Conservation (phyloP, 2,329 filamentous ascomycete genomes). For the Fusarium nematophilum region DNA sequence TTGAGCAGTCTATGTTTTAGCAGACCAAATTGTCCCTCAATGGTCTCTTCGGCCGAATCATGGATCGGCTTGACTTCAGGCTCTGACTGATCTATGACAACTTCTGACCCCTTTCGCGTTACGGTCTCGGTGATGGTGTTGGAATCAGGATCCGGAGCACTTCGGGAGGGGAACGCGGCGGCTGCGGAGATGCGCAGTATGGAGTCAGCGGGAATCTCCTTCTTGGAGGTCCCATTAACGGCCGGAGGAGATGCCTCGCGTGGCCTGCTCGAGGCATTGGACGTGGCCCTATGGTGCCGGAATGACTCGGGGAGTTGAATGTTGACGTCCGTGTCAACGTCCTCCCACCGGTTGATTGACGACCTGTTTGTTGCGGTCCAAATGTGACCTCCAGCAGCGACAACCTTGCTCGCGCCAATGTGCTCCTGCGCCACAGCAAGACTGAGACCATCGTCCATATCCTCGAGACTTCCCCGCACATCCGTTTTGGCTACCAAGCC, state of each 20-base stretch:
- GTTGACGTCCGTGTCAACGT: slow-evolving; percentile 82
- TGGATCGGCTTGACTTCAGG: slow-evolving; percentile 69
- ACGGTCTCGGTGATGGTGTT: slow-evolving; percentile 59
- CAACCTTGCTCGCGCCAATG: slow-evolving; percentile 77
- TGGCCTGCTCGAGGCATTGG: slow-evolving; percentile 55
- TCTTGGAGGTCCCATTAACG: slow-evolving; percentile 56
- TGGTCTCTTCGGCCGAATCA: slow-evolving; percentile 78
- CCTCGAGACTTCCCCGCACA: slow-evolving; percentile 73
- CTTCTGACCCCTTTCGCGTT: slow-evolving; percentile 54
- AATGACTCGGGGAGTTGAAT: slow-evolving; percentile 72
- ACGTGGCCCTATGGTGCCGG: slow-evolving; percentile 60
- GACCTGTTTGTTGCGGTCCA: slow-evolving; percentile 93
- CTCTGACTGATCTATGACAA: slow-evolving; percentile 43
- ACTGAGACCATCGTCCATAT: slow-evolving; percentile 87
- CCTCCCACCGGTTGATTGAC: slow-evolving; percentile 91
- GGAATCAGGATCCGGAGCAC: slow-evolving; percentile 65
- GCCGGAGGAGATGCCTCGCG: slow-evolving; percentile 49
- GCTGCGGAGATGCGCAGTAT: slow-evolving; percentile 88
- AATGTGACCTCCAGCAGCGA: slow-evolving; percentile 78
- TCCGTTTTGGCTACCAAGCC: slow-evolving; percentile 98
- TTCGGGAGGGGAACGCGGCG: slow-evolving; percentile 75
- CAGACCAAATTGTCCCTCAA: slow-evolving; percentile 94
- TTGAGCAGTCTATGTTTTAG: slow-evolving; percentile 95
- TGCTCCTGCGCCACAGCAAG: slow-evolving; percentile 94
- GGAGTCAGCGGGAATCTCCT: slow-evolving; percentile 80